Conservation (phyloP, 2,329 filamentous ascomycete genomes). For the Fusarium anguioides region DNA sequence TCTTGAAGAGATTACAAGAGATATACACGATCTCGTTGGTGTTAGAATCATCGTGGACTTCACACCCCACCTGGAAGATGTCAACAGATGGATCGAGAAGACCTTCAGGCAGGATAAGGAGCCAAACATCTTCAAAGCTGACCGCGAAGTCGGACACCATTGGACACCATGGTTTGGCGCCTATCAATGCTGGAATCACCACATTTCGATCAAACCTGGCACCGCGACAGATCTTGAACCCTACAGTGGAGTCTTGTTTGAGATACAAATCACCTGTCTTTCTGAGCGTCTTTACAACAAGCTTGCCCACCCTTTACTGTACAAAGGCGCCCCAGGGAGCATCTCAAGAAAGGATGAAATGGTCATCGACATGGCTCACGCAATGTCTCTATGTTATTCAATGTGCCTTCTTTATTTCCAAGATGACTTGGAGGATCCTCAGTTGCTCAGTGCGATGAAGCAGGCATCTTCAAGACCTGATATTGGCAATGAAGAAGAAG, state of each 20-base stretch:
- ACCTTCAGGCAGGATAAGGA: background rate
- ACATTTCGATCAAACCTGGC: background rate
- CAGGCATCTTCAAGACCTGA: no score
- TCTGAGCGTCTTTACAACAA: background rate
- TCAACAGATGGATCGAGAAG: background rate
- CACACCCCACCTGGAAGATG: background rate
- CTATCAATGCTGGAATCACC: background rate
- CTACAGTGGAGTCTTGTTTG: background rate
- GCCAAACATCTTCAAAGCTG: background rate
- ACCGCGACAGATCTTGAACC: background rate
- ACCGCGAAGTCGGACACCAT: background rate
- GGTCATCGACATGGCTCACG: background rate
- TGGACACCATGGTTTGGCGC: background rate
- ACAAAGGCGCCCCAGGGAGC: background rate
- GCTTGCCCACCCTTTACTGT: background rate
- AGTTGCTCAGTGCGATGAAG: no score
- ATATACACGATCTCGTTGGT: background rate
- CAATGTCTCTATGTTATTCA: background rate
- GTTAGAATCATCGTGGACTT: background rate
- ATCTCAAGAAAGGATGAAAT: background rate
- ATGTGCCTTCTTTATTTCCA: no score
- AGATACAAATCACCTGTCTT: background rate
- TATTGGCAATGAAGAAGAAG: no score
- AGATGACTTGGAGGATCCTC: no score
- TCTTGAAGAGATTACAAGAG: no score